A percentile compares a stretch with the other conserved stretches of the same genome.
Conservation (phyloP, 73 alveolate species). For the Strombidium stylifer region DNA sequence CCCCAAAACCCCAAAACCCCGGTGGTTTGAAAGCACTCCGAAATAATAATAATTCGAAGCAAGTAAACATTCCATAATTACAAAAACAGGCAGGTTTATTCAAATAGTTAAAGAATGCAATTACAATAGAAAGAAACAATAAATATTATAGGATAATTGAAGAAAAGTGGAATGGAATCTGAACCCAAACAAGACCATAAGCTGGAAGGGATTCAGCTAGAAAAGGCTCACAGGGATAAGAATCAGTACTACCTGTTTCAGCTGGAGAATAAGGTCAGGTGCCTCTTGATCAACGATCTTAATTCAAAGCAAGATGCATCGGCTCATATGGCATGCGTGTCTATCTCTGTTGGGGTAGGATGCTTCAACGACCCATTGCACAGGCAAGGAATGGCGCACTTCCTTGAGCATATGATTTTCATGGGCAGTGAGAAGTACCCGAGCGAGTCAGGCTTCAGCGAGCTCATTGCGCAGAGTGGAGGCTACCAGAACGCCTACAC, state of each 20-base stretch:
- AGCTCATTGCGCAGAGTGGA: constrained; percentile 66
- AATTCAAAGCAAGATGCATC: no score
- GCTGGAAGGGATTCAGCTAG: no score
- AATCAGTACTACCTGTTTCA: constrained; percentile 3
- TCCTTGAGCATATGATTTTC: constrained; percentile 94
- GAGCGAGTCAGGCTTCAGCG: constrained; percentile 53
- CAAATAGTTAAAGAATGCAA: no score
- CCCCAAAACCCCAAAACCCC: no score
- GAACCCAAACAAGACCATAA: no score
- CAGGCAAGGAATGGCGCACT: constrained; percentile 90
- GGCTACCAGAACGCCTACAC: constrained; percentile 90
- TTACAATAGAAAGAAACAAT: no score
- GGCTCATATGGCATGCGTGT: constrained; percentile 36
- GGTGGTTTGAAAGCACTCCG: no score
- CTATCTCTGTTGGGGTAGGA: constrained; percentile 37
- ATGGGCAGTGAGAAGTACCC: constrained; percentile 84
- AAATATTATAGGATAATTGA: no score
- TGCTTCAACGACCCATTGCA: constrained; percentile 37
- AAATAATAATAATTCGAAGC: no score
- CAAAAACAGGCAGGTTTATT: no score
- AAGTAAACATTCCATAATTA: no score
- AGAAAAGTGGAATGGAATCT: no score
- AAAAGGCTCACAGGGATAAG: constrained; percentile 19
- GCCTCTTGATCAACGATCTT: constrained; percentile 2
- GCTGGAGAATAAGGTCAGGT: neutral